Evolutionary conservation across 2,329 filamentous ascomycete genomes (phyloP).

Genomic region (Aureobasidium subglaciale): DNA sequence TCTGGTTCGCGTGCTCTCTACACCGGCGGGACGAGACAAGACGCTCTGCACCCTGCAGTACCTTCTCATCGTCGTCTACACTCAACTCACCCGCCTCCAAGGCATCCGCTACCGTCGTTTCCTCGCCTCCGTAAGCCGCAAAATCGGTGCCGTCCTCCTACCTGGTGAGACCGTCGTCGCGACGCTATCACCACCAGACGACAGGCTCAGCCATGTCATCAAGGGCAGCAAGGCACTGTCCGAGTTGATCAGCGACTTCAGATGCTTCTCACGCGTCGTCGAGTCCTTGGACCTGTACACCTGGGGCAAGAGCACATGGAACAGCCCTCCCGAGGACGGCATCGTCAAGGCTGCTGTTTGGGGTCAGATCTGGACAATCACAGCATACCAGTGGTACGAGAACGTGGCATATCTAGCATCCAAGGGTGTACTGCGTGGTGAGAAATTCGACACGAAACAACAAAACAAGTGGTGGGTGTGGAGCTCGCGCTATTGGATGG

Average conservation of each 20-base stretch:
- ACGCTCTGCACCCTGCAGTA: constrained; percentile 38
- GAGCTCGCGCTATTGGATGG: constrained; percentile 74
- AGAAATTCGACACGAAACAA: constrained; percentile 28
- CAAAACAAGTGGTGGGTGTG: constrained; percentile 59
- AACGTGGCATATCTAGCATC: constrained; percentile 71
- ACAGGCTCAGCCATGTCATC: constrained; percentile 28
- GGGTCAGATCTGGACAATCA: constrained; percentile 60
- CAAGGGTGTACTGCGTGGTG: constrained; percentile 58
- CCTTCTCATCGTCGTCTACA: constrained; percentile 36
- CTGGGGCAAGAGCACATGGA: constrained; percentile 47
- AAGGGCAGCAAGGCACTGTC: constrained; percentile 45
- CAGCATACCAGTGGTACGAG: constrained; percentile 71
- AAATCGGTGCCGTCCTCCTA: constrained; percentile 32
- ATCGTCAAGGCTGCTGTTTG: constrained; percentile 51
- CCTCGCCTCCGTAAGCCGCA: constrained; percentile 31
- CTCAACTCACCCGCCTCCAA: constrained; percentile 34
- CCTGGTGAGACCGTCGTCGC: constrained; percentile 37
- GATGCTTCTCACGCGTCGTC: constrained; percentile 71
- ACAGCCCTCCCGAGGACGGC: constrained; percentile 34
- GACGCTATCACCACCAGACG: constrained; percentile 29
- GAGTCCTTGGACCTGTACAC: constrained; percentile 66
- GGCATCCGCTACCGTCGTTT: constrained; percentile 28
- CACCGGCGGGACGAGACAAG: constrained; percentile 33
- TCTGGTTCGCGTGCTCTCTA: constrained; percentile 33
- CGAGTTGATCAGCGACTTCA: constrained; percentile 60